Conservation (phyloP, 257 asterid species). For the Solanum etuberosum region DNA sequence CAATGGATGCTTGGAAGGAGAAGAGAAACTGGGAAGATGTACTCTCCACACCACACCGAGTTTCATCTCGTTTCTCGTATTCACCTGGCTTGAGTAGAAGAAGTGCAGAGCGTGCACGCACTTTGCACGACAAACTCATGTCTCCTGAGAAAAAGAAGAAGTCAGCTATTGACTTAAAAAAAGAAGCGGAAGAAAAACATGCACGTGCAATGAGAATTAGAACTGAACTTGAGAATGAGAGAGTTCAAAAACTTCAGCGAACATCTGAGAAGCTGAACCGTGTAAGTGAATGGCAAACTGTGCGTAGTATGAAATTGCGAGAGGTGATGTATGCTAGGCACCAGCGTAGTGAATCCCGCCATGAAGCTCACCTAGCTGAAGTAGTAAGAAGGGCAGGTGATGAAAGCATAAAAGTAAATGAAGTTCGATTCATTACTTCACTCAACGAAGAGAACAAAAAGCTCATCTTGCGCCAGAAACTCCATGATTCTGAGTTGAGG, state of each 20-base stretch:
- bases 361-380: slow-evolving; percentile 86
- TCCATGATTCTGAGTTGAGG: slow-evolving; percentile 85
- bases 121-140: slow-evolving; percentile 93
- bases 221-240: slow-evolving; percentile 89
- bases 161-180: slow-evolving; percentile 74
- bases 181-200: slow-evolving; percentile 95
- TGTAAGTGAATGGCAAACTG: slow-evolving; percentile 88
- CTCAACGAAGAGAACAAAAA: slow-evolving; percentile 94
- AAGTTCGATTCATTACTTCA: slow-evolving; percentile 95
- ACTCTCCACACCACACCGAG: slow-evolving; percentile 74
- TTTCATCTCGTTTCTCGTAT: slow-evolving; percentile 81
- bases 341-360: slow-evolving; percentile 84
- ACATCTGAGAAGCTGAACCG: slow-evolving; percentile 91
- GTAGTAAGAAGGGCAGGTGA: slow-evolving; percentile 98
- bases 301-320: slow-evolving; percentile 77
- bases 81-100: slow-evolving; percentile 87
- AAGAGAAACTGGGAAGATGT: slow-evolving; percentile 97
- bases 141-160: slow-evolving; percentile 95
- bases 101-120: slow-evolving; percentile 76
- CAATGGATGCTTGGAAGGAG: slow-evolving; percentile 99
- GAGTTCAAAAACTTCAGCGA: slow-evolving; percentile 90
- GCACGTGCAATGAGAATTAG: slow-evolving; percentile 96
- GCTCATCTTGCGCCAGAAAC: slow-evolving; percentile 79
- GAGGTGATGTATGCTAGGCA: slow-evolving; percentile 92
- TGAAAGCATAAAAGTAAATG: slow-evolving; percentile 95